phyloP scores from a whole-genome alignment of 805 yeast genomes.

The Metschnikowia aberdeeniae region DNA sequence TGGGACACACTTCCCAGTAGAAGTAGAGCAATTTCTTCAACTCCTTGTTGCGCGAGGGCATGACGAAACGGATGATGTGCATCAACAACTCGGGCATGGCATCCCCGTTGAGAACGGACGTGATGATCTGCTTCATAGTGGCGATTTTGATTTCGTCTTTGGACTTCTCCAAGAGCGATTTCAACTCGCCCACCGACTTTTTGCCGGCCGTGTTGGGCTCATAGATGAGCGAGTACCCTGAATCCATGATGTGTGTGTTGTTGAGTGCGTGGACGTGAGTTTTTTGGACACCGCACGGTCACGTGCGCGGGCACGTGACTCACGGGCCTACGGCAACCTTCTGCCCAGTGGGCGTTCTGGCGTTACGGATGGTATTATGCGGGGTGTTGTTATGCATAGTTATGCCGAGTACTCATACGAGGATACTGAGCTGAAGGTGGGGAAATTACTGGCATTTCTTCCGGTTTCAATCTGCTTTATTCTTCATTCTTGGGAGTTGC shows the following conservation, averaged over 20 bases:
- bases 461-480: too few relatives aligned
- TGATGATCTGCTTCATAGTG: conserved; percentile 84
- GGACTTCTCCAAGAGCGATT: conserved; percentile 77
- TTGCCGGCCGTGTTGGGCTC: conserved; percentile 68
- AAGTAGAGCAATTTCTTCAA: conserved; percentile 89
- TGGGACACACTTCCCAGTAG: conserved; percentile 98
- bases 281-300: conserved; percentile 9
- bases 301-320: conserved; percentile 4
- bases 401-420: too few relatives aligned
- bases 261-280: conserved; percentile 5
- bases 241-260: conserved; percentile 7
- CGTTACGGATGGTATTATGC: too few relatives aligned
- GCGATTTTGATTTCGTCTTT: conserved; percentile 82
- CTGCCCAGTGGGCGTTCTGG: too few relatives aligned
- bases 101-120: conserved; percentile 87
- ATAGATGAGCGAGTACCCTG: conserved; percentile 74
- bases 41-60: conserved; percentile 91
- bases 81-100: conserved; percentile 88
- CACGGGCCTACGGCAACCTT: too few relatives aligned
- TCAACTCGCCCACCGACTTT: conserved; percentile 68
- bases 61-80: conserved; percentile 95
- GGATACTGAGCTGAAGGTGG: too few relatives aligned
- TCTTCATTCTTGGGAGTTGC: too few relatives aligned
- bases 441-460: too few relatives aligned
- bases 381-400: too few relatives aligned